phyloP scores from a whole-genome alignment of 805 yeast genomes.

The Phaffomyces thermotolerans region DNA sequence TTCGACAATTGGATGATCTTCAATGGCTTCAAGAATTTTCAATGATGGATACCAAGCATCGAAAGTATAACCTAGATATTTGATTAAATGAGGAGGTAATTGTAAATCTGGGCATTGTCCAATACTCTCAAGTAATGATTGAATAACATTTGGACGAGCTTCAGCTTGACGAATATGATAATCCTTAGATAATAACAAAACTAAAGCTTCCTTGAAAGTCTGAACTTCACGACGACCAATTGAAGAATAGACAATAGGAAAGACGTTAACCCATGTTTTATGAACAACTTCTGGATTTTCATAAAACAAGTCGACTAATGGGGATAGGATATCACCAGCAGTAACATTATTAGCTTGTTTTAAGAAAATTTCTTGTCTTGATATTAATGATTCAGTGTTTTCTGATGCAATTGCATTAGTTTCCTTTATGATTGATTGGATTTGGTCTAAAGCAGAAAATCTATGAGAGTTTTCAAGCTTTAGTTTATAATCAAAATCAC shows the following conservation, averaged over 20 bases:
- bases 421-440: slow-evolving; percentile 22
- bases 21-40: slow-evolving; percentile 70
- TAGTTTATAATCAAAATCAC: slow-evolving; percentile 44
- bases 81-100: slow-evolving; percentile 89
- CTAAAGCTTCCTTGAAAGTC: slow-evolving; percentile 77
- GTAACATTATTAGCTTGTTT: slow-evolving; percentile 26
- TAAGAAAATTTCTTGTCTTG: slow-evolving; percentile 29
- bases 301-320: slow-evolving; percentile 75
- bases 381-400: slow-evolving; percentile 25
- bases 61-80: slow-evolving; percentile 79
- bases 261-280: slow-evolving; percentile 73
- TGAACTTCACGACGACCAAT: slow-evolving; percentile 74
- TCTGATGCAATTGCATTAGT: slow-evolving; percentile 16
- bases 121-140: slow-evolving; percentile 78
- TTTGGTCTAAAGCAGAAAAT: slow-evolving; percentile 45
- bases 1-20: slow-evolving; percentile 50
- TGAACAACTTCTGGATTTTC: slow-evolving; percentile 76
- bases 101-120: slow-evolving; percentile 65
- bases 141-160: slow-evolving; percentile 78
- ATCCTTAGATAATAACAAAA: slow-evolving; percentile 76
- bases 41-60: slow-evolving; percentile 90
- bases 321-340: slow-evolving; percentile 57
- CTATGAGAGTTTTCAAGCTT: slow-evolving; percentile 42
- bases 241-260: slow-evolving; percentile 72
- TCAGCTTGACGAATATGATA: slow-evolving; percentile 90